These are phyloP conservation scores for Hysterium pulicare DNA, from an alignment of 2,329 filamentous ascomycete species.

Conservation along the genomic window DNA sequence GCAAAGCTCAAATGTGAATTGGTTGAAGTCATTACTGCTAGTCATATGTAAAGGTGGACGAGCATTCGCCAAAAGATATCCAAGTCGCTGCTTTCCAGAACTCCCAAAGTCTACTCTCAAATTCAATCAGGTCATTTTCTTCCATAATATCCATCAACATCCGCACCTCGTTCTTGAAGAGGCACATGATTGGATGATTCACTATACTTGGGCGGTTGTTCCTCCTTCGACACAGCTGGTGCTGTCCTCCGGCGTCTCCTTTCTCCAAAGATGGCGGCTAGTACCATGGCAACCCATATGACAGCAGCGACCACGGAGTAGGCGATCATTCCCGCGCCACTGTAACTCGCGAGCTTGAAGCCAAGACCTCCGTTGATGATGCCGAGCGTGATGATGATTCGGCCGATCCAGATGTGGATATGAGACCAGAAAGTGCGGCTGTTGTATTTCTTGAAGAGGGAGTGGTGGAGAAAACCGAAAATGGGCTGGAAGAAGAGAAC, in stretches of 20 bases:
- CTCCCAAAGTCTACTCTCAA: too few species aligned
- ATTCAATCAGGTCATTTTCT: too few species aligned
- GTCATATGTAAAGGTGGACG: too few species aligned
- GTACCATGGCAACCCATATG: constrained; percentile 43
- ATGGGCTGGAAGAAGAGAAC: constrained; percentile 53
- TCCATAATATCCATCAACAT: too few species aligned
- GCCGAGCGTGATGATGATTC: constrained; percentile 47
- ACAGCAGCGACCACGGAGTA: constrained; percentile 48
- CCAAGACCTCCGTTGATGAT: constrained; percentile 56
- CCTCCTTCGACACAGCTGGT: neutral
- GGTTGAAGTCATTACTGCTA: too few species aligned
- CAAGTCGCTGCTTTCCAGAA: too few species aligned
- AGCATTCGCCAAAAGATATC: too few species aligned
- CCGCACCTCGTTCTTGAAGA: neutral
- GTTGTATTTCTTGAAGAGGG: constrained; percentile 44
- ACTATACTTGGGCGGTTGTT: neutral
- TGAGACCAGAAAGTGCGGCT: constrained; percentile 43
- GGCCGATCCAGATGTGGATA: constrained; percentile 53
- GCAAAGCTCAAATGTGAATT: too few species aligned
- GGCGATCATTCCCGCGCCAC: constrained; percentile 35
- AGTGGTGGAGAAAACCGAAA: constrained; percentile 50
- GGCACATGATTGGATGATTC: too few species aligned
- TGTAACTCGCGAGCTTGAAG: constrained; percentile 36
- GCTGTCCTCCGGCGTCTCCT: constrained; percentile 12
- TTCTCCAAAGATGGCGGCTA: constrained; percentile 17